These are phyloP conservation scores for Boletus sp. DNA, from an alignment of 768 basidiomycete species.

Conservation along the genomic window DNA sequence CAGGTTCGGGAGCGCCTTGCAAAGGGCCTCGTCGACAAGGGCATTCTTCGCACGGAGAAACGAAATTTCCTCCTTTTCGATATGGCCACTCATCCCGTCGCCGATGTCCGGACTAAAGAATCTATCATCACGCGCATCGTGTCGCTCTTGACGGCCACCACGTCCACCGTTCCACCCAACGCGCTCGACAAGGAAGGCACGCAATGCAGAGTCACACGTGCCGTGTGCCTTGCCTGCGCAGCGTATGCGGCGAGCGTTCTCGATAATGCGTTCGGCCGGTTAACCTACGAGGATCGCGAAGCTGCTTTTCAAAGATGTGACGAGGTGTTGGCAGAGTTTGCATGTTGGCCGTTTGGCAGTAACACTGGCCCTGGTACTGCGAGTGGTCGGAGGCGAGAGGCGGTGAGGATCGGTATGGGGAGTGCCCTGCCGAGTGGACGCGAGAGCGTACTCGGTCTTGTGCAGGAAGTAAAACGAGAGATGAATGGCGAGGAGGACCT, in stretches of 20 bases:
- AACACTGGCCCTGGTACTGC: constrained; percentile 32
- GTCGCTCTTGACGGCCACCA: constrained; percentile 76
- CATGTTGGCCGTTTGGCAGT: constrained; percentile 81
- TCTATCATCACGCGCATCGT: constrained; percentile 73
- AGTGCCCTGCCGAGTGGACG: constrained; percentile 49
- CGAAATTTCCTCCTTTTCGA: constrained; percentile 98
- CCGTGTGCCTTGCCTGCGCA: constrained; percentile 84
- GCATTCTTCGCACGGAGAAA: constrained; percentile 97
- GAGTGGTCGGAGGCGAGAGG: constrained; percentile 40
- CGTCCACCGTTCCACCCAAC: constrained; percentile 69
- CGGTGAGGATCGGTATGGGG: constrained; percentile 53
- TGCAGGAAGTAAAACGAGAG: constrained; percentile 73
- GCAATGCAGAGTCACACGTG: constrained; percentile 75
- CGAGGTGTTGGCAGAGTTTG: constrained; percentile 90
- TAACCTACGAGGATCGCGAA: constrained; percentile 92
- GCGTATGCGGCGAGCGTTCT: constrained; percentile 94
- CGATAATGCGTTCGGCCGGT: constrained; percentile 86
- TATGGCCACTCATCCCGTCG: constrained; percentile 99
- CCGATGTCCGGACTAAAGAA: constrained; percentile 89
- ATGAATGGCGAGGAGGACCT: constrained; percentile 71
- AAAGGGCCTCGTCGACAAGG: constrained; percentile 97
- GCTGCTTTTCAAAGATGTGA: constrained; percentile 91
- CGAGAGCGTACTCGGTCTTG: constrained; percentile 69
- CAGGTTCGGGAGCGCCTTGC: constrained; percentile 97
- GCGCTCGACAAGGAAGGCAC: constrained; percentile 77